Base-by-base conservation (phyloP, 1,139 yeast species). In the Debaryomyces fabryi region DNA sequence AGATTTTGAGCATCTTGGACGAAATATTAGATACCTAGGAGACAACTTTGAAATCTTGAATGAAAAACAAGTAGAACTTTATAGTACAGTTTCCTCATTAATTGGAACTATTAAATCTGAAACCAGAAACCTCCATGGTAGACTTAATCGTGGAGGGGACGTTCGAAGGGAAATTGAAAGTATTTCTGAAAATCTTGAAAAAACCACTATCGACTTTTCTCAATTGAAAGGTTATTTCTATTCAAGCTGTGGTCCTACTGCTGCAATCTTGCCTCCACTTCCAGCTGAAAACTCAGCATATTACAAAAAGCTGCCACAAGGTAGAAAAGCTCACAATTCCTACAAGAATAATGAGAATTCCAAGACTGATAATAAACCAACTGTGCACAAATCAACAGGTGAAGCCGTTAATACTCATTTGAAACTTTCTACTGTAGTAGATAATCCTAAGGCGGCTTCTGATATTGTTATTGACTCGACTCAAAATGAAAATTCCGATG, bases 81-180 rank as follows among this genome's bases (percentile, higher is more conserved):
- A 41, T 3, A 30, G 46, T 12, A 25, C 48, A 10, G 36, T 44
- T 15, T 21, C 49, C 4, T 33, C 46, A 2, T 27, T 49, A 2
- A 35, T 12, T n/a, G 27, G 23, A 1, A 27, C 41, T 8, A 38
- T 46, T 12, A 55, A 52, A 6, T 47, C 52, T 13, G 53, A 53
- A 2, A 36, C 50, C 4, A 54, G 49, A 25, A 52, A 53, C 25
- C 27, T 58, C 7, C 52, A 52, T 29, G 58, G 58, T 1, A 42
- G 63, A 44, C 46, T 60, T 13, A 56, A 52, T 43, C 54, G 51
- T 46, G 59, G 60, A 6, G 64, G 63, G 2, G 61, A 60, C 48
- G 50, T 57, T 15, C 39, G 48, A 33, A 39, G 50, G 27, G 57
- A 56, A n/a, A 27, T 51, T 15, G 62, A 56, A n/a, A 30, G 18